Conservation (phyloP, 2,329 filamentous ascomycete genomes). For the Fusarium cyanostomum region DNA sequence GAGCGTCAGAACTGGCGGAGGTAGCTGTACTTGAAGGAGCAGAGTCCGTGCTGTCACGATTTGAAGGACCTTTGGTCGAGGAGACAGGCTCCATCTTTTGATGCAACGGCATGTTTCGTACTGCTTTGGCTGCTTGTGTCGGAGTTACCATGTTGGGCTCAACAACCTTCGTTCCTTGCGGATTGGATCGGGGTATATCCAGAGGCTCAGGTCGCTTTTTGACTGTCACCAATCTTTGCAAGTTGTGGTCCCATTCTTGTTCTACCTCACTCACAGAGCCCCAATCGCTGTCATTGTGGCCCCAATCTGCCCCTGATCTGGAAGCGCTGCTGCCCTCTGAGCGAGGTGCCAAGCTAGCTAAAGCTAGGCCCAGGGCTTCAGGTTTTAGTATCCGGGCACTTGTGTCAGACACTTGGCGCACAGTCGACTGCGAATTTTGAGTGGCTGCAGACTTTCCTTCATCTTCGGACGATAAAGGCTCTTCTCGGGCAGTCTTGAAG, state of each 20-base stretch:
- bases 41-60: constrained; percentile 37
- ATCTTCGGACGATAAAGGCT: constrained; percentile 70
- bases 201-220: constrained; percentile 55
- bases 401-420: constrained; percentile 50
- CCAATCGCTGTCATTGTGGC: constrained; percentile 68
- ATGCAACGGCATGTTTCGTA: constrained; percentile 58
- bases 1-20: constrained; percentile 54
- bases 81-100: constrained; percentile 48
- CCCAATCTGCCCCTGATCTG: constrained; percentile 59
- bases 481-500: constrained; percentile 76
- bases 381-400: constrained; percentile 36
- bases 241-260: constrained; percentile 64
- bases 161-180: constrained; percentile 51
- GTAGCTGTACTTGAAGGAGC: constrained; percentile 52
- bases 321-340: constrained; percentile 53
- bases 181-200: constrained; percentile 38
- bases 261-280: constrained; percentile 58
- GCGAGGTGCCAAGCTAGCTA: constrained; percentile 54
- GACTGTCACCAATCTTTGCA: constrained; percentile 63
- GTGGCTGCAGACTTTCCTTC: constrained; percentile 56
- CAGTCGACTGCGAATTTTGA: constrained; percentile 56
- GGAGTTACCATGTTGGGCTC: constrained; percentile 60
- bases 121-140: constrained; percentile 61
- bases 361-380: constrained; percentile 54
- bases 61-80: constrained; percentile 38